Base-by-base conservation (phyloP, 1,284 basidiomycete species). In the Boletus mariae region DNA sequence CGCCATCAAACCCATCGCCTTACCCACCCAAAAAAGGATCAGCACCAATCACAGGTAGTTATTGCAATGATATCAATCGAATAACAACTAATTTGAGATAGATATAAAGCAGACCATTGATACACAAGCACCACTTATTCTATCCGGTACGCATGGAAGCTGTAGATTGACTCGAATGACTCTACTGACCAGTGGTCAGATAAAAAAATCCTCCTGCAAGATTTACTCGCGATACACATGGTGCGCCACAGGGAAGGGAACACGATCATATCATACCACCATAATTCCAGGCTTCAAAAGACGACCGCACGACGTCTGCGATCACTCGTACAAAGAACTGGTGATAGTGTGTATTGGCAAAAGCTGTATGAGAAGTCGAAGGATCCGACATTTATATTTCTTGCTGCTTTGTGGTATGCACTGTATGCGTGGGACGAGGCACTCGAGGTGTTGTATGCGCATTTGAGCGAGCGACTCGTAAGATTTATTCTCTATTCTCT, bases 401-500 rank as follows among this genome's bases (percentile, higher is more conserved):
- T 83, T 28, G 71, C 76, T 5, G 75, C 75, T 42, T 64, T 83
- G 43, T 83, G 81, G 80, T 78, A 83, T 49, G 77, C 79, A 5
- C 57, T 82, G 54, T 83, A 82, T 57, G 77, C 77, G 0, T 83
- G 80, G 80, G 82, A 83, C 51, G 74, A 83, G 58, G 71, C 80
- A 0, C 59, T 83, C 7, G 80, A 82, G 54, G 67, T 70, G 34
- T 63, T 83, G 37, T 80, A 80, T 49, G 55, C 63, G 1, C 74
- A 82, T 57, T 73, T 83, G 35, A 75, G 70, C 55, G 62, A 57
- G 41, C 29, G 41, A 37, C 67, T 81, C 46, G 80, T 80, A 56
- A 51, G 59, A 67, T 10, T 4, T 23, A 4, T 47, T 45, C 12
- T 3, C 9, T 45, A 3, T 47, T 48, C 15, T 3, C 10, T 47